phyloP scores from a whole-genome alignment of 2,329 filamentous ascomycete species.

The Colletotrichum zoysiae region DNA sequence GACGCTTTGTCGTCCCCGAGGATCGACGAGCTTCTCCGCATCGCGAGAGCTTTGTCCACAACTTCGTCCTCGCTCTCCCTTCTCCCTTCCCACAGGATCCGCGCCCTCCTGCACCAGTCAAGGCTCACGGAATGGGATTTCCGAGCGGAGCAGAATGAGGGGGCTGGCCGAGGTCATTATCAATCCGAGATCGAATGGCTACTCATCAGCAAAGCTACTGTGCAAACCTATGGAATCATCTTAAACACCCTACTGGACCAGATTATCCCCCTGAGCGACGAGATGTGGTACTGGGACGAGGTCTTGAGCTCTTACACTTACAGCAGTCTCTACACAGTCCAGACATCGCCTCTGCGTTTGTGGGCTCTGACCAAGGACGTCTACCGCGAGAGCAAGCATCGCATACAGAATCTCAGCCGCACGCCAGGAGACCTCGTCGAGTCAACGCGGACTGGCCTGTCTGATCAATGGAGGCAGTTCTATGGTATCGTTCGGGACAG shows the following conservation, averaged over 20 bases:
- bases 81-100: constrained; percentile 71
- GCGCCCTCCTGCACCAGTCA: constrained; percentile 72
- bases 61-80: constrained; percentile 74
- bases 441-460: constrained; percentile 55
- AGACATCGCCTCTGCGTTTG: constrained; percentile 83
- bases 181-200: constrained; percentile 91
- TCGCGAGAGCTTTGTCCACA: constrained; percentile 79
- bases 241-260: constrained; percentile 83
- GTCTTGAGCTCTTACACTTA: constrained; percentile 82
- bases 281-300: constrained; percentile 97
- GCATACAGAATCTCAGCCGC: constrained; percentile 46
- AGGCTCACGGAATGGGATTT: constrained; percentile 57
- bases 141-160: constrained; percentile 45
- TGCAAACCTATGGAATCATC: constrained; percentile 89
- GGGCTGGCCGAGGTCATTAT: constrained; percentile 43
- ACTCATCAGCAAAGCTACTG: constrained; percentile 88
- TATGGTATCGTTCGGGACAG: constrained; percentile 84
- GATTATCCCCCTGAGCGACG: constrained; percentile 85
- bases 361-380: constrained; percentile 80
- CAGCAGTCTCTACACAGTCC: constrained; percentile 85
- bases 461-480: constrained; percentile 75
- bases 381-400: constrained; percentile 68
- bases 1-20: constrained; percentile 64
- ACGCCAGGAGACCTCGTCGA: constrained; percentile 51
- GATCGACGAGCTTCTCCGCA: constrained; percentile 72